Evolutionary conservation across 1,284 basidiomycete species (phyloP).

Genomic region (Athelia psychrophila): DNA sequence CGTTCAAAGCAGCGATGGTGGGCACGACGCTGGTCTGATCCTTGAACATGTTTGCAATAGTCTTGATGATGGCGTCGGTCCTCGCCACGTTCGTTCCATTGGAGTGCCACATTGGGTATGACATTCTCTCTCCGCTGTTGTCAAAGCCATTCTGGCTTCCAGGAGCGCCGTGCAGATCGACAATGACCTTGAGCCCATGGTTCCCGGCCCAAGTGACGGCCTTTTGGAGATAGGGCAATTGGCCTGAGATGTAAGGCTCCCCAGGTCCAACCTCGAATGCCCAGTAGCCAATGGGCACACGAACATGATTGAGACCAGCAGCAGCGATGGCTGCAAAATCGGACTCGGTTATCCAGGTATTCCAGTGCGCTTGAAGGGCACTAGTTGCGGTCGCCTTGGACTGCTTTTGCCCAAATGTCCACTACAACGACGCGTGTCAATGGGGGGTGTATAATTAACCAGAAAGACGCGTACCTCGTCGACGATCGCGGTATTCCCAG

Average conservation of each 20-base stretch:
- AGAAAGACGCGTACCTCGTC: constrained; percentile 47
- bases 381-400: constrained; percentile 40
- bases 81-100: constrained; percentile 66
- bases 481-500: constrained; percentile 63
- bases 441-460: no score
- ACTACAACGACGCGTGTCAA: constrained; percentile 49
- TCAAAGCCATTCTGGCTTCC: constrained; percentile 87
- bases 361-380: constrained; percentile 73
- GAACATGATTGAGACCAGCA: constrained; percentile 81
- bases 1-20: constrained; percentile 74
- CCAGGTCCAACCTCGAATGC: constrained; percentile 82
- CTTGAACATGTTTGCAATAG: constrained; percentile 59
- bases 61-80: constrained; percentile 68
- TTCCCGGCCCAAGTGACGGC: constrained; percentile 80
- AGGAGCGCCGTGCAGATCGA: constrained; percentile 83
- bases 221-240: constrained; percentile 68
- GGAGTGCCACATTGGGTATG: constrained; percentile 71
- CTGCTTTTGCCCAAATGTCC: constrained; percentile 75
- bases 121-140: constrained; percentile 76
- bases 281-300: constrained; percentile 91
- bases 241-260: constrained; percentile 85
- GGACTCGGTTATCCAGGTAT: constrained; percentile 76
- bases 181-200: constrained; percentile 76
- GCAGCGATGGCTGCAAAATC: constrained; percentile 74
- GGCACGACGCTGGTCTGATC: constrained; percentile 57